These are phyloP conservation scores for Fraxinus albicans DNA, from an alignment of 305 asterid genomes.

Conservation along the genomic window DNA sequence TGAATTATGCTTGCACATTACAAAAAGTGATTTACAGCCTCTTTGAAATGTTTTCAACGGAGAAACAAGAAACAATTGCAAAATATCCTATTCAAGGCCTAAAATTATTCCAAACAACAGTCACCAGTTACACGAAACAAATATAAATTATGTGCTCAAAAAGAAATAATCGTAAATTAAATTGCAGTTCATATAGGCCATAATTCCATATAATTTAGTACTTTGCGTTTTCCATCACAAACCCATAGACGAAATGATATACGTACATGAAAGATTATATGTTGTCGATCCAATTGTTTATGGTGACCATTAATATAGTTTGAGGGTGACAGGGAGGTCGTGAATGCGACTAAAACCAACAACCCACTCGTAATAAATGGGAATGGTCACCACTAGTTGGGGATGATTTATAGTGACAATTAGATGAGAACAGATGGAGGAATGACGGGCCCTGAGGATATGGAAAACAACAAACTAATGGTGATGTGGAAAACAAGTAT, in stretches of 20 bases:
- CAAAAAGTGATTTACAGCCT: neutral
- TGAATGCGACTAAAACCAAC: neutral
- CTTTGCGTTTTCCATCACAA: neutral
- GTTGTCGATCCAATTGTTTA: neutral
- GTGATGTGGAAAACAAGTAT: neutral
- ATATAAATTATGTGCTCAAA: too few relatives aligned
- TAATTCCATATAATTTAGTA: neutral
- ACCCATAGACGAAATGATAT: neutral
- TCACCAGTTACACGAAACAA: neutral
- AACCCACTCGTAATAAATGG: neutral
- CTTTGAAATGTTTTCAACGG: neutral
- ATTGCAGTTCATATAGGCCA: neutral
- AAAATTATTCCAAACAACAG: neutral
- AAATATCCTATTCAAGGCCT: neutral
- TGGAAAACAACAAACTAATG: neutral
- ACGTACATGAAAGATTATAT: neutral
- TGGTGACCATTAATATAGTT: neutral
- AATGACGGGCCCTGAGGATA: neutral
- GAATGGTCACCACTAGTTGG: neutral
- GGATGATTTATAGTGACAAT: neutral
- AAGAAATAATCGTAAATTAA: neutral
- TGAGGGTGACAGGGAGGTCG: neutral
- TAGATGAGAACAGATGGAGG: neutral
- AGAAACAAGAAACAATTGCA: neutral
- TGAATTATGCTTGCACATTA: neutral